Conservation (phyloP, 1,139 yeast species). For the Kodamaea sp. region DNA sequence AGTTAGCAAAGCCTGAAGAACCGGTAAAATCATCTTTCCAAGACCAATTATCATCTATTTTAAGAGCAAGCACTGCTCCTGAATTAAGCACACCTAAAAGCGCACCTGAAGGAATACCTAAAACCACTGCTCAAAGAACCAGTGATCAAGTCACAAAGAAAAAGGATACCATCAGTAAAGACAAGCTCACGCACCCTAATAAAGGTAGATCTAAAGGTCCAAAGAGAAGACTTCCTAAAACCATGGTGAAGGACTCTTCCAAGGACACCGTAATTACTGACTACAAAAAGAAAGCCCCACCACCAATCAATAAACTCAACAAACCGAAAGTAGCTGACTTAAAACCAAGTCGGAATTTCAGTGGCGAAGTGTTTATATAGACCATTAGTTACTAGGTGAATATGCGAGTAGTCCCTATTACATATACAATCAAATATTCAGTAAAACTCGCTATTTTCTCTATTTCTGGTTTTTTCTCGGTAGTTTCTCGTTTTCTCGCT, state of each 20-base stretch:
- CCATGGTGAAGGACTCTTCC: slow-evolving; percentile 1
- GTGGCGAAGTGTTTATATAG: slow-evolving; percentile 32
- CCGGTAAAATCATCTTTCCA: slow-evolving; percentile 14
- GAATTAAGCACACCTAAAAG: slow-evolving; percentile 7
- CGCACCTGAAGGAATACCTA: neutral
- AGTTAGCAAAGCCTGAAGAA: slow-evolving; percentile 3
- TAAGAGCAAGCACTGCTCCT: slow-evolving; percentile 25
- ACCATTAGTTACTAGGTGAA: too few species aligned
- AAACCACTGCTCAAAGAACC: slow-evolving; percentile 5
- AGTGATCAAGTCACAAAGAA: slow-evolving; percentile 12
- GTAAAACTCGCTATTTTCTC: neutral
- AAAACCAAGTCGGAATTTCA: slow-evolving; percentile 27
- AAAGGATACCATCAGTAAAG: slow-evolving; percentile 11
- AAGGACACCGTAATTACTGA: neutral
- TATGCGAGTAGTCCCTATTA: too few species aligned
- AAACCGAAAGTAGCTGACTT: slow-evolving; percentile 24
- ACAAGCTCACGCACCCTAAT: slow-evolving; percentile 52
- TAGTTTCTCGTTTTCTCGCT: too few species aligned
- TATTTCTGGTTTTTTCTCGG: neutral
- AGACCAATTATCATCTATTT: slow-evolving; percentile 19
- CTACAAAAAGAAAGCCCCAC: slow-evolving; percentile 17
- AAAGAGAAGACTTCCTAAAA: slow-evolving; percentile 61
- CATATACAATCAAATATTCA: too few species aligned
- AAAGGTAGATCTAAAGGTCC: slow-evolving; percentile 73
- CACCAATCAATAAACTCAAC: slow-evolving; percentile 28